Evolutionary conservation across 1,284 basidiomycete species (phyloP).

Genomic region (Meira miltonrushii): DNA sequence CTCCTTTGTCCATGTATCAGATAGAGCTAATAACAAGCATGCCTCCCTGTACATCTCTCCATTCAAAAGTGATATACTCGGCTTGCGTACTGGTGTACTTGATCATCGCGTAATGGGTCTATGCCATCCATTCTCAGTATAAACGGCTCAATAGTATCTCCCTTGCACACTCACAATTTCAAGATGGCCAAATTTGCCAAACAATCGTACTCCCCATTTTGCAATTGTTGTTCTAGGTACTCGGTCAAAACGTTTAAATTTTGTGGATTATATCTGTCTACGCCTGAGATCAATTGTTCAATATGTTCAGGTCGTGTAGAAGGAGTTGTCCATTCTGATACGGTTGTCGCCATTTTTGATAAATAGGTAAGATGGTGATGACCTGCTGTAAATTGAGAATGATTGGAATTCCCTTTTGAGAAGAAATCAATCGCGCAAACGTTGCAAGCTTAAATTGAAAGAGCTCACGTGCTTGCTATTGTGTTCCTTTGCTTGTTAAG

Average conservation of each 20-base stretch:
- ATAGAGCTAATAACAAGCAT: constrained; percentile 51
- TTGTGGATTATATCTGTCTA: constrained; percentile 92
- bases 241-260: constrained; percentile 89
- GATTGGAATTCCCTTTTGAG: no score
- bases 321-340: constrained; percentile 17
- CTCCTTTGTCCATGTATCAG: constrained; percentile 27
- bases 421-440: no score
- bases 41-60: constrained; percentile 19
- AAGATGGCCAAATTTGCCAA: constrained; percentile 84
- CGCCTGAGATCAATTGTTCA: constrained; percentile 47
- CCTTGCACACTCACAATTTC: constrained; percentile 64
- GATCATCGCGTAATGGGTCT: constrained; percentile 6
- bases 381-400: neutral
- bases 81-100: constrained; percentile 36
- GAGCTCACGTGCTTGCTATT: no score
- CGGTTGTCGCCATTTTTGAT: constrained; percentile 5
- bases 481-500: no score
- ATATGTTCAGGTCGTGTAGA: constrained; percentile 41
- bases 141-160: neutral
- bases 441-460: no score
- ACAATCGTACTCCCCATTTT: constrained; percentile 75
- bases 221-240: constrained; percentile 85
- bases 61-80: constrained; percentile 17
- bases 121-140: neutral
- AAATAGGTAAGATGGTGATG: neutral